Conservation (phyloP, 2,329 filamentous ascomycete species). For the Leptographium procerum region DNA sequence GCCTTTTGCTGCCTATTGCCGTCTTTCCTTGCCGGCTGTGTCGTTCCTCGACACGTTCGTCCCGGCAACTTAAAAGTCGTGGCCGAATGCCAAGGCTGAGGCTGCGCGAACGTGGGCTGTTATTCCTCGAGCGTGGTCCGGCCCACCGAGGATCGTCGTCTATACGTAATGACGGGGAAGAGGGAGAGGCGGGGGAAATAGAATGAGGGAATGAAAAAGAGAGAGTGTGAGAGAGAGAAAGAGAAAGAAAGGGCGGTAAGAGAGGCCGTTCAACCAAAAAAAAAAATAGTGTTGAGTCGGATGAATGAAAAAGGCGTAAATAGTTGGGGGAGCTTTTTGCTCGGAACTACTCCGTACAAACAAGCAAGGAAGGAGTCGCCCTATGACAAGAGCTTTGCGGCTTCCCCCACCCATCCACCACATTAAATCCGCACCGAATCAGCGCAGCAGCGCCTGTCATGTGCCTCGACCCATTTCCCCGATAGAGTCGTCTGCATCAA, state of each 20-base stretch:
- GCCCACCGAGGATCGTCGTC: background rate
- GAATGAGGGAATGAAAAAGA: too few species aligned
- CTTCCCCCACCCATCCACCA: background rate
- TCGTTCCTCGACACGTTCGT: background rate
- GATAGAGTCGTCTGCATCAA: background rate
- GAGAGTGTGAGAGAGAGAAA: background rate
- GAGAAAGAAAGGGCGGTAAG: background rate
- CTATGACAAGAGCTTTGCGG: background rate
- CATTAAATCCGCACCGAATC: slow-evolving; percentile 4
- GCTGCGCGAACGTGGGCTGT: background rate
- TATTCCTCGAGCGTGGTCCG: background rate
- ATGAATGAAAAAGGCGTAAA: background rate
- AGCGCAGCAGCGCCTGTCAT: background rate
- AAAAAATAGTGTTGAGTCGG: background rate
- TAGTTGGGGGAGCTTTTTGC: background rate
- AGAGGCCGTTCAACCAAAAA: background rate
- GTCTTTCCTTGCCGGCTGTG: too few species aligned
- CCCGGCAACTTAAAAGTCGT: too few species aligned
- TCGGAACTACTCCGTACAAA: background rate
- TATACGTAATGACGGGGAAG: background rate
- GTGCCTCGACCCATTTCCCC: background rate
- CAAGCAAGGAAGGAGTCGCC: background rate
- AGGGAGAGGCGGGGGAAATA: background rate
- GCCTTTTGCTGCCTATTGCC: background rate
- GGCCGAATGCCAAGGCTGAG: background rate